Evolutionary conservation across 2,329 filamentous ascomycete species (phyloP).

Genomic region (Neofusicoccum laricinum): DNA sequence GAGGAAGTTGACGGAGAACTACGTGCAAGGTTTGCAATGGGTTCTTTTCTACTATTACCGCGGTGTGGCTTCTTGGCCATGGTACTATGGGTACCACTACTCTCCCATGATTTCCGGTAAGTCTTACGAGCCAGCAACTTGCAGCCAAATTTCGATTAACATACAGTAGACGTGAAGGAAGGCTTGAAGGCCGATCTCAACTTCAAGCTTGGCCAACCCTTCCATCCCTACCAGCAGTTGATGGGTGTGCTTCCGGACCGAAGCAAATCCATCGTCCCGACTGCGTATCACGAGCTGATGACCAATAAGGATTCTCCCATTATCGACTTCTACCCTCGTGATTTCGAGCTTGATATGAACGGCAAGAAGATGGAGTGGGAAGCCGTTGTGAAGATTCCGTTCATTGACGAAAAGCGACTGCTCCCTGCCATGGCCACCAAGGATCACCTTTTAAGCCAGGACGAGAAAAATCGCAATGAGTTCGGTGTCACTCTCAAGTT

Average conservation of each 20-base stretch:
- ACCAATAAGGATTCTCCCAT: constrained; percentile 87
- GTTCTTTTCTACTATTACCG: constrained; percentile 97
- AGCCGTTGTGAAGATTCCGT: constrained; percentile 97
- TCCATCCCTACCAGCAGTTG: constrained; percentile 90
- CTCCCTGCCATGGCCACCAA: constrained; percentile 82
- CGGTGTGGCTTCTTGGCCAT: constrained; percentile 96
- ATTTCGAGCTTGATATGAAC: constrained; percentile 98
- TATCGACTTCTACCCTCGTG: constrained; percentile 94
- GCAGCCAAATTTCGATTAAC: background rate
- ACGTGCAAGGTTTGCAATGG: constrained; percentile 97
- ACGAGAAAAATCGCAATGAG: constrained; percentile 78
- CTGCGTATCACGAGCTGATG: constrained; percentile 88
- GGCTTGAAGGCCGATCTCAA: constrained; percentile 83
- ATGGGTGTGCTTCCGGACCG: constrained; percentile 98
- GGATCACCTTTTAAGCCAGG: constrained; percentile 72
- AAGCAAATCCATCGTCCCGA: constrained; percentile 93
- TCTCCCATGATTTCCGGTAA: constrained; percentile 88
- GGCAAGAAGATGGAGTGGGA: constrained; percentile 99
- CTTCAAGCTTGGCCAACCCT: constrained; percentile 92
- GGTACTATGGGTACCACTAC: constrained; percentile 97
- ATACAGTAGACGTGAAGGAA: constrained; percentile 70
- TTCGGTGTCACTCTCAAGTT: constrained; percentile 95
- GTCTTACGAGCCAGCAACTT: constrained; percentile 15
- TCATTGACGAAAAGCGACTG: constrained; percentile 89
- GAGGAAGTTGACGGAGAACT: constrained; percentile 84